phyloP scores from a whole-genome alignment of 345 rosid genomes.

The Arabis hirsuta region DNA sequence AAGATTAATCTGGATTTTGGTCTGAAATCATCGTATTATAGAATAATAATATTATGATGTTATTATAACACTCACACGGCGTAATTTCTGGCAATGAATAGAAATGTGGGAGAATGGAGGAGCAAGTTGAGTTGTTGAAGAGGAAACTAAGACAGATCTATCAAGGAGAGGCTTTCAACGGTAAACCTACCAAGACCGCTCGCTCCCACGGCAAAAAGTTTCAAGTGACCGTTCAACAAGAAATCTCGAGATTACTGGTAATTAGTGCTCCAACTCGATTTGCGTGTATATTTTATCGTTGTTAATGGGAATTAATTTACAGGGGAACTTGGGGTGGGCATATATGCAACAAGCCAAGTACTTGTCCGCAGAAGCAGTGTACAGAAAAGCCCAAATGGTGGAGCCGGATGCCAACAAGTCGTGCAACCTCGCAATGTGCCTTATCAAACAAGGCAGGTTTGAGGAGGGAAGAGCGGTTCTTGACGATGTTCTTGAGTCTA shows the following conservation, averaged over 20 bases:
- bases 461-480: conserved; percentile 60
- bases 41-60: not conserved
- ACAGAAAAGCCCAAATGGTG: conserved; percentile 80
- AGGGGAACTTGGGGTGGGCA: conserved; percentile 99
- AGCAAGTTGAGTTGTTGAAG: conserved; percentile 79
- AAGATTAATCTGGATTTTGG: not conserved
- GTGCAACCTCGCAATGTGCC: conserved; percentile 72
- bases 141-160: conserved; percentile 82
- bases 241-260: conserved; percentile 86
- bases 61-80: not conserved
- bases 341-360: conserved; percentile 88
- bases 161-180: conserved; percentile 84
- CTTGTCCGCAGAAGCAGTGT: conserved; percentile 83
- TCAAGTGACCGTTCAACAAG: conserved; percentile 90
- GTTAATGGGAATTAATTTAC: not conserved
- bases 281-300: not conserved
- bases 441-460: conserved; percentile 68
- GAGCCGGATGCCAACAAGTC: conserved; percentile 93
- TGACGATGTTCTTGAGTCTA: conserved; percentile 47
- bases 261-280: no score
- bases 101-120: conserved; percentile 89
- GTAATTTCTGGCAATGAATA: conserved; percentile 33
- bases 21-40: not conserved
- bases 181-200: conserved; percentile 89
- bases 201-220: conserved; percentile 96